Conservation (phyloP, 306 rosid species). For the Prunus campanulata region DNA sequence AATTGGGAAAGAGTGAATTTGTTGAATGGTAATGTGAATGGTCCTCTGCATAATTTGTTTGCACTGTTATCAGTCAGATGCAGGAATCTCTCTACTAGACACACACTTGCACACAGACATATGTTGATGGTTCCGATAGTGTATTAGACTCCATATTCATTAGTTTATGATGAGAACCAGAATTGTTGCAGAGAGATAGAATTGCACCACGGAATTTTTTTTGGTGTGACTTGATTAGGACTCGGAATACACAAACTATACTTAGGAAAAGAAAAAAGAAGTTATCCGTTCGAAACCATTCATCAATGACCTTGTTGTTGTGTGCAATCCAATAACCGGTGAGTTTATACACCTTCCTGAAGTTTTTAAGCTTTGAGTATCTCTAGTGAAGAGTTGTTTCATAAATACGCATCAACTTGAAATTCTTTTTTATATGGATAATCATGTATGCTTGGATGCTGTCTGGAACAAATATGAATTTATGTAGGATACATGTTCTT, state of each 20-base stretch:
- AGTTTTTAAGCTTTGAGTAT: background rate
- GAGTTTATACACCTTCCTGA: slow-evolving; percentile 5
- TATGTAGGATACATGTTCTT: too few relatives aligned
- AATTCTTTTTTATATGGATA: too few relatives aligned
- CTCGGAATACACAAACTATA: too few relatives aligned
- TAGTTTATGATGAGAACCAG: background rate
- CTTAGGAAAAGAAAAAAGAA: too few relatives aligned
- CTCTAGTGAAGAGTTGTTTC: too few relatives aligned
- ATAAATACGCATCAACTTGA: too few relatives aligned
- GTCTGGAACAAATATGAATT: too few relatives aligned
- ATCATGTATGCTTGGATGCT: too few relatives aligned
- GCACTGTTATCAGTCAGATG: background rate
- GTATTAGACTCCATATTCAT: background rate
- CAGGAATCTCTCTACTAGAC: background rate
- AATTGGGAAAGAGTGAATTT: background rate
- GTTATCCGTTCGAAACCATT: too few relatives aligned
- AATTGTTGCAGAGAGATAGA: too few relatives aligned
- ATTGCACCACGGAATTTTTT: too few relatives aligned
- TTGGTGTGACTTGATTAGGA: too few relatives aligned
- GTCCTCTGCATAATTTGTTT: background rate
- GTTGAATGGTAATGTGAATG: background rate
- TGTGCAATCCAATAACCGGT: background rate
- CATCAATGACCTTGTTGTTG: background rate
- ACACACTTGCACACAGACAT: background rate
- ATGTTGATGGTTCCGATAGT: background rate